These are phyloP conservation scores for Coniochaeta sp. DNA, from an alignment of 2,329 filamentous ascomycete species.

Conservation along the genomic window DNA sequence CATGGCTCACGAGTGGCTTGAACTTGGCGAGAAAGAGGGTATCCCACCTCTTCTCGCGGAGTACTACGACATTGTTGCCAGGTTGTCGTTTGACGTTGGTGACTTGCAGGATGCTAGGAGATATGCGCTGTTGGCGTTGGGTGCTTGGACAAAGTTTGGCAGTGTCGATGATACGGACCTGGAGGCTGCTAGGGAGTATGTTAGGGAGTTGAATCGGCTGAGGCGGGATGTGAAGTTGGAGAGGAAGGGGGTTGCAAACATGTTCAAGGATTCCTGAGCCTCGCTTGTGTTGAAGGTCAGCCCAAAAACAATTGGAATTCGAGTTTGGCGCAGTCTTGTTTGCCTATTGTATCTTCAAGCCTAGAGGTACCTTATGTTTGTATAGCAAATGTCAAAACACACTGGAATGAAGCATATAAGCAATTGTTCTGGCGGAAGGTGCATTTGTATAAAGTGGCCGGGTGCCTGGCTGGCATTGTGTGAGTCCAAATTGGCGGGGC, in stretches of 20 bases:
- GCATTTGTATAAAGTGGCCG: no score
- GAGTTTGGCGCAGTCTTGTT: no score
- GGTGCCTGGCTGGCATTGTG: no score
- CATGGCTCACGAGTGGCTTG: constrained; percentile 13
- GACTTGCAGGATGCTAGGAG: constrained; percentile 13
- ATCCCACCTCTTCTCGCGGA: constrained; percentile 11
- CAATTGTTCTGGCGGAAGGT: no score
- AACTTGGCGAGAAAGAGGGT: constrained; percentile 12
- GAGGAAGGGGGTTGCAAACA: background rate
- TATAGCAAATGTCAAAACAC: no score
- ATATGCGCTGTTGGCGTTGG: constrained; percentile 15
- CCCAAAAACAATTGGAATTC: no score
- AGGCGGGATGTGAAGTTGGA: background rate
- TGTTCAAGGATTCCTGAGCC: background rate
- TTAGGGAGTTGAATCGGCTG: constrained; percentile 3
- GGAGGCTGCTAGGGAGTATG: constrained; percentile 10
- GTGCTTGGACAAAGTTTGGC: constrained; percentile 15
- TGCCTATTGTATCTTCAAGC: no score
- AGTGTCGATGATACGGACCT: constrained; percentile 13
- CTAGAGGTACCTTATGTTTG: no score
- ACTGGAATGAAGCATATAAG: no score
- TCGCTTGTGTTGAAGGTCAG: no score
- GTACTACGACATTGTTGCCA: constrained; percentile 12
- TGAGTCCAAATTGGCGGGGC: no score
- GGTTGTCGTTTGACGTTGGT: constrained; percentile 10